These are phyloP conservation scores for Obba rivulosa DNA, from an alignment of 768 basidiomycete genomes.

Conservation along the genomic window DNA sequence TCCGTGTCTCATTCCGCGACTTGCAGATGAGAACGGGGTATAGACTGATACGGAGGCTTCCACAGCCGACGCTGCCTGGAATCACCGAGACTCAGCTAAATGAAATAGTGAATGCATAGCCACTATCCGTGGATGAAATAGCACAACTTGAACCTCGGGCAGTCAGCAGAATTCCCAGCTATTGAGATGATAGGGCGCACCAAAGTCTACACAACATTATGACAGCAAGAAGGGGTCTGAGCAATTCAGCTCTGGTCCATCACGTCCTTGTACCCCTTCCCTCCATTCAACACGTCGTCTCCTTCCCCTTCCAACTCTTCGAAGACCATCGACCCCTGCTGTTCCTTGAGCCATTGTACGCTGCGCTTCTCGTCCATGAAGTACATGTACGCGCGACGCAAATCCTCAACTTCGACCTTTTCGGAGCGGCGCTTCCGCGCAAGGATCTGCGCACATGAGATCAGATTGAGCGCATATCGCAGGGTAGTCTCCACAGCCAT, in stretches of 20 bases:
- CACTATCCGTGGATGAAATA: background rate
- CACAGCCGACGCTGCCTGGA: background rate
- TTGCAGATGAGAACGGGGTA: background rate
- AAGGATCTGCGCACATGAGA: slow-evolving; percentile 85
- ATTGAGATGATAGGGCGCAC: slow-evolving; percentile 3
- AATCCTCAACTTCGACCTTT: slow-evolving; percentile 79
- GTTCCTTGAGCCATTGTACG: slow-evolving; percentile 87
- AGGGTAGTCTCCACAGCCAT: slow-evolving; percentile 90
- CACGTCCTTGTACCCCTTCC: slow-evolving; percentile 8
- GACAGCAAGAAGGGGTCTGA: background rate
- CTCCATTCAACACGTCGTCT: slow-evolving; percentile 12
- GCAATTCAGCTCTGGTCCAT: slow-evolving; percentile 31
- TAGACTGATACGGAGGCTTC: background rate
- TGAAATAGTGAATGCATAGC: background rate
- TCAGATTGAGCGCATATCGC: slow-evolving; percentile 91
- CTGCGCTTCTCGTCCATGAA: slow-evolving; percentile 94
- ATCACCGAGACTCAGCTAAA: background rate
- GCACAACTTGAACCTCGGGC: background rate
- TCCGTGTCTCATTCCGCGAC: background rate
- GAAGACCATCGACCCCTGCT: slow-evolving; percentile 68
- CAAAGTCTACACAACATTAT: slow-evolving; percentile 4
- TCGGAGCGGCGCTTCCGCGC: slow-evolving; percentile 79
- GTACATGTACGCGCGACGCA: slow-evolving; percentile 78
- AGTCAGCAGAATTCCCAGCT: background rate
- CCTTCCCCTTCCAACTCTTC: slow-evolving; percentile 51